Conservation (phyloP, 805 yeast species). For the Candida cerambycidarum region DNA sequence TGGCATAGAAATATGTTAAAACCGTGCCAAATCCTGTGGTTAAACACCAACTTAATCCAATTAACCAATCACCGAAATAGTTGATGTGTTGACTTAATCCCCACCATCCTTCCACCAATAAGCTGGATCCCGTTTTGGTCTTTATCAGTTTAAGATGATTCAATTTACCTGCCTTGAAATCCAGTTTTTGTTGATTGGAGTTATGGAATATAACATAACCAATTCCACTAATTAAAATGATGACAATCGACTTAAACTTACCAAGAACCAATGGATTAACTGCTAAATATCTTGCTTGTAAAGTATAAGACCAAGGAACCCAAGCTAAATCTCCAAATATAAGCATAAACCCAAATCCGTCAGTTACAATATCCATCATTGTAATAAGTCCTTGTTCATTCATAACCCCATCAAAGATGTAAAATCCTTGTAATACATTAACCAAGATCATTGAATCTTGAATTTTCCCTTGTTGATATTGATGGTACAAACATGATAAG, state of each 20-base stretch:
- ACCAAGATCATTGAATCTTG: conserved; percentile 74
- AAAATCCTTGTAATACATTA: conserved; percentile 69
- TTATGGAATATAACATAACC: conserved; percentile 85
- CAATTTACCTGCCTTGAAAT: conserved; percentile 77
- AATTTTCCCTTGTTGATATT: conserved; percentile 61
- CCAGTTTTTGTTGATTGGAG: conserved; percentile 81
- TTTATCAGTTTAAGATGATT: conserved; percentile 58
- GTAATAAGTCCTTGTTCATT: conserved; percentile 87
- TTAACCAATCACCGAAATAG: conserved; percentile 93
- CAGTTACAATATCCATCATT: conserved; percentile 95
- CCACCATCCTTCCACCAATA: conserved; percentile 97
- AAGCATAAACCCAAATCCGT: conserved; percentile 96
- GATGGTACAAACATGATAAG: conserved; percentile 77
- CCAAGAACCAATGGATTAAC: conserved; percentile 59
- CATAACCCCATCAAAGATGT: conserved; percentile 87
- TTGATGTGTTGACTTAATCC: conserved; percentile 87
- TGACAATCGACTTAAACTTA: conserved; percentile 29
- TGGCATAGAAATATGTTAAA: conserved; percentile 81
- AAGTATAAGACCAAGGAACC: conserved; percentile 87
- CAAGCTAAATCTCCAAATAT: conserved; percentile 91
- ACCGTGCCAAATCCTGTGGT: conserved; percentile 82
- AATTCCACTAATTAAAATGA: conserved; percentile 48
- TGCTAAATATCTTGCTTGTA: conserved; percentile 75
- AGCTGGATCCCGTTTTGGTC: conserved; percentile 74
- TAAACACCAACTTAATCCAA: conserved; percentile 89